Percentiles rank a stretch among this genome's conserved stretches.
phyloP scores from a whole-genome alignment of 139 green algal species.

The Volvox africanus region DNA sequence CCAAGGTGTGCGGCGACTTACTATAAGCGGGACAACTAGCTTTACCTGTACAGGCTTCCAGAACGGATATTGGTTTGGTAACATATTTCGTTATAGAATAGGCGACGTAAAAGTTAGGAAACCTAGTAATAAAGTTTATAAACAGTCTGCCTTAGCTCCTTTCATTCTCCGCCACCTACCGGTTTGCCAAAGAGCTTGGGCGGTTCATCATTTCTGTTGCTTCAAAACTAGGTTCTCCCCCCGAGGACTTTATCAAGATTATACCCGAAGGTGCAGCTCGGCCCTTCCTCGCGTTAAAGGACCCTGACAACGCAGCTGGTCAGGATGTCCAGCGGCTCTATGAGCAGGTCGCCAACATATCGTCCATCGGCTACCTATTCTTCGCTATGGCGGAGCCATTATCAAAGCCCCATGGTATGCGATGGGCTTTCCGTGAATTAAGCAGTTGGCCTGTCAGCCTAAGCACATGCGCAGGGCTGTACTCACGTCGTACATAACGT shows the following conservation, averaged over 20 bases:
- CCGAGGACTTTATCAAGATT: neutral
- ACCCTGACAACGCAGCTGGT: neutral
- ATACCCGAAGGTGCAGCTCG: neutral
- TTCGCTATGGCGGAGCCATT: constrained; percentile 37
- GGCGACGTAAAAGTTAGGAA: neutral
- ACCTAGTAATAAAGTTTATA: neutral
- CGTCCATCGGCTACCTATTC: constrained; percentile 20
- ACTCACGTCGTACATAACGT: no score
- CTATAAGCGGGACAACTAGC: no score
- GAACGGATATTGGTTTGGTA: neutral
- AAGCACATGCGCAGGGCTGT: no score
- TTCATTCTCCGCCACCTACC: neutral
- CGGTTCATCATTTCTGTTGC: neutral
- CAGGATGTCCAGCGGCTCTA: constrained; percentile 13
- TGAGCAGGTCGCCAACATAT: neutral
- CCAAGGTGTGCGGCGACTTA: no score
- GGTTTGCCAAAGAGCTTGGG: neutral
- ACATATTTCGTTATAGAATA: neutral
- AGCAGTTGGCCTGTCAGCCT: neutral
- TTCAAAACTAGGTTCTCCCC: neutral
- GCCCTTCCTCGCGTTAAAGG: constrained; percentile 28
- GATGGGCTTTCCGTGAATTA: neutral
- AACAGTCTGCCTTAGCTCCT: no score
- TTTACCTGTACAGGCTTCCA: neutral
- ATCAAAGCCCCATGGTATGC: neutral